These are phyloP conservation scores for Endotrypanum monterogeii DNA, from an alignment of 208 protist species.

Conservation along the genomic window DNA sequence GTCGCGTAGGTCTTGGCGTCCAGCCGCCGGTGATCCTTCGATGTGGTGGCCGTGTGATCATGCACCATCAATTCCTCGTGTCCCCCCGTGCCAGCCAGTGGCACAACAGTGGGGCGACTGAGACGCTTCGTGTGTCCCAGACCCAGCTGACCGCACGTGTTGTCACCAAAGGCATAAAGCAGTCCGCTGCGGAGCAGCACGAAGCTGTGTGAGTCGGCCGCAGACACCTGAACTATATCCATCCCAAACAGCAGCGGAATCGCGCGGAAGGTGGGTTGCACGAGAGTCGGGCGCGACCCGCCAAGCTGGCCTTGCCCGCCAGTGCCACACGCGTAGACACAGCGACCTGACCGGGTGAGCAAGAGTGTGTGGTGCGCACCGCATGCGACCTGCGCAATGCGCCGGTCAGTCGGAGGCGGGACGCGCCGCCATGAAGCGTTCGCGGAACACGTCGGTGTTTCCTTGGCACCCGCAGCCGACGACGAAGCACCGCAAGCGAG, in stretches of 20 bases:
- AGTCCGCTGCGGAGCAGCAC: slow-evolving; percentile 73
- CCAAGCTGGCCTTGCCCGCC: slow-evolving; percentile 73
- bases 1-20: slow-evolving; percentile 58
- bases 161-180: slow-evolving; percentile 83
- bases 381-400: slow-evolving; percentile 60
- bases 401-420: slow-evolving; percentile 23
- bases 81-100: slow-evolving; percentile 1
- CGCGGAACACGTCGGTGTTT: background rate
- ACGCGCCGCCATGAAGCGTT: slow-evolving; percentile 2
- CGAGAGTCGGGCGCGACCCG: slow-evolving; percentile 35
- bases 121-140: slow-evolving; percentile 58
- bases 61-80: background rate
- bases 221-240: slow-evolving; percentile 53
- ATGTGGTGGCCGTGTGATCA: background rate
- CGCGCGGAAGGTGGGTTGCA: slow-evolving; percentile 71
- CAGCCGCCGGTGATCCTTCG: slow-evolving; percentile 13
- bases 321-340: slow-evolving; percentile 77
- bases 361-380: slow-evolving; percentile 77
- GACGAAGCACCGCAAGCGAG: background rate
- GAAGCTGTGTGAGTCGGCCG: slow-evolving; percentile 77
- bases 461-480: background rate
- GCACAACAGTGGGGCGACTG: slow-evolving; percentile 15
- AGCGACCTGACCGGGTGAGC: slow-evolving; percentile 34
- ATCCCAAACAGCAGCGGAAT: slow-evolving; percentile 79
- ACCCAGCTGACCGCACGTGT: slow-evolving; percentile 79